Base-by-base conservation (phyloP, 306 rosid species). In the Inga leiocalycina region DNA sequence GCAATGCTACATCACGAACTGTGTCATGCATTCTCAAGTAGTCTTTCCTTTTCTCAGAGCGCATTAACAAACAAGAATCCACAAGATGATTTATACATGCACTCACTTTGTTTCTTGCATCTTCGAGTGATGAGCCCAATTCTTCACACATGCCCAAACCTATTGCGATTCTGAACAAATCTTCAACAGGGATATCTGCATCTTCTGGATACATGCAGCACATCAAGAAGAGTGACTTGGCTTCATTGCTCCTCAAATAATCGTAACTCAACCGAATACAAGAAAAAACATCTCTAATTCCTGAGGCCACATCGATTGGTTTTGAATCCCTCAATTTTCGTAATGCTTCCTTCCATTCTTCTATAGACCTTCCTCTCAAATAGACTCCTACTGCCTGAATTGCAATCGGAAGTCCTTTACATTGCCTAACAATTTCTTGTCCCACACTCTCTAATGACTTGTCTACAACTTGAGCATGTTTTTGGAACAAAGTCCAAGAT, bases 21-120 rank as follows among this genome's bases (percentile, higher is more conserved):
- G 59, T 43, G 5, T 76, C 65, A 12, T 76, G 81, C 85, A 76
- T 76, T 69, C 78, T 76, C 59, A 82, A 54, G 27, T 41, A 70
- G 27, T 27, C 43, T 75, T 81, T 64, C 71, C n/a, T 65, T 65
- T 24, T 10, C 62, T 51, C 76, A 27, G 49, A 68, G 5, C 34
- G 52, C 77, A 54, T 82, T 17, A 82, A 3, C 61, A 76, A 67
- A 68, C 72, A 68, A 44, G 71, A 76, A 52, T 68, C 71, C 24
- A 68, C 6, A 10, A 76, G 72, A 66, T 67, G 16, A 20, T 66
- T 76, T 67, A 75, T 82, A 43, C 76, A 17, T 32, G 46, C 57
- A 66, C 3, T 64, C 74, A 81, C 79, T 32, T 3, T 15, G 56
- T 20, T 35, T 48, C 84, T 74, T 37, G 57, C 57, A 2, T 12